A percentile compares a stretch with the other conserved stretches of the same genome.
phyloP scores from a whole-genome alignment of 352 stramenopile genomes.

The Peronosclerospora sorghi region DNA sequence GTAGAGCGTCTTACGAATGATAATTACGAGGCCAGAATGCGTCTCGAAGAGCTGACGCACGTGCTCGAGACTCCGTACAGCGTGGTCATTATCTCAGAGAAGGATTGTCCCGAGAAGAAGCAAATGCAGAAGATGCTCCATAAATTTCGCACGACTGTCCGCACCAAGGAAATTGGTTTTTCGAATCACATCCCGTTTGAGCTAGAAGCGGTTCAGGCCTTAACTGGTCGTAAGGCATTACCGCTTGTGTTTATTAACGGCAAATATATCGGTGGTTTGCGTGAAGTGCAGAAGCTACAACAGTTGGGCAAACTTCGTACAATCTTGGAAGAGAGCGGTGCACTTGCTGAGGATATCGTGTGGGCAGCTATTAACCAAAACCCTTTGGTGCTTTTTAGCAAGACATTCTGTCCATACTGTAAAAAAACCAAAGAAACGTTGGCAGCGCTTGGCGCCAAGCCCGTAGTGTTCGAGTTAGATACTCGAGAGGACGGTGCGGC shows the following conservation, averaged over 20 bases:
- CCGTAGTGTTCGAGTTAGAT: constrained; percentile 70
- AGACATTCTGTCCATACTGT: constrained; percentile 82
- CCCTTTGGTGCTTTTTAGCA: constrained; percentile 72
- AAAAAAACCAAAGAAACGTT: constrained; percentile 77
- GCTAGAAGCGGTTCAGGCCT: constrained; percentile 59
- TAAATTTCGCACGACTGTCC: constrained; percentile 47
- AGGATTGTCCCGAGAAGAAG: constrained; percentile 88
- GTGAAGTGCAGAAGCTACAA: constrained; percentile 85
- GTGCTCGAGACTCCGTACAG: constrained; percentile 70
- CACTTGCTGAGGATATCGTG: constrained; percentile 60
- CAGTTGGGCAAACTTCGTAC: constrained; percentile 69
- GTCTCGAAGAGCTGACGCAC: constrained; percentile 63
- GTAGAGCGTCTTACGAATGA: constrained; percentile 52
- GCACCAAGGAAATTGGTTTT: constrained; percentile 49
- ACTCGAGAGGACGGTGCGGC: constrained; percentile 75
- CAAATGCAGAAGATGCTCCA: constrained; percentile 79
- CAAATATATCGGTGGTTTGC: constrained; percentile 89
- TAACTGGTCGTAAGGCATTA: constrained; percentile 87
- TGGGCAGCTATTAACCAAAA: constrained; percentile 62
- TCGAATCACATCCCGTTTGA: constrained; percentile 52
- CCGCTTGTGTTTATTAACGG: constrained; percentile 95
- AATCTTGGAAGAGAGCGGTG: constrained; percentile 74
- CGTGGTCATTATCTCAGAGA: constrained; percentile 91
- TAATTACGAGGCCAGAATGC: constrained; percentile 34
- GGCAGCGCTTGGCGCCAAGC: constrained; percentile 40